A percentile compares a stretch with the other conserved stretches of the same genome.
phyloP scores from a whole-genome alignment of 2,329 filamentous ascomycete species.

The Rhynchosporium agropyri region DNA sequence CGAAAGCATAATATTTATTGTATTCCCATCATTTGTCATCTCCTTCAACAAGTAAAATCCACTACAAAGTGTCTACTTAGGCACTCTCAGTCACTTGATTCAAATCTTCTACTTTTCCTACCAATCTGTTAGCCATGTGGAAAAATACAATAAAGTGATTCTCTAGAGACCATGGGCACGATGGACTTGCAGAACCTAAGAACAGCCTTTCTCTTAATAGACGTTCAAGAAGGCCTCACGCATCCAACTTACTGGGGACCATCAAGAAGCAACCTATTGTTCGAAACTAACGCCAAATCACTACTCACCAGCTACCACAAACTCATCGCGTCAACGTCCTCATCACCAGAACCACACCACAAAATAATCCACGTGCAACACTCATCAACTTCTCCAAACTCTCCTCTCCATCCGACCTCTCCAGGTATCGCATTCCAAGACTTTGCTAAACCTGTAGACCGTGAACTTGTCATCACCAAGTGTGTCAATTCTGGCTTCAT shows the following conservation, averaged over 20 bases:
- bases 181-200: conserved; percentile 20
- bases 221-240: conserved; percentile 50
- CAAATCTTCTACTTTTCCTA: not conserved
- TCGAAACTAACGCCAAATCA: conserved; percentile 47
- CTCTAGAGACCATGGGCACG: not conserved
- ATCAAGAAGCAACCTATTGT: conserved; percentile 48
- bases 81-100: not conserved
- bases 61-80: not conserved
- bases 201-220: conserved; percentile 51
- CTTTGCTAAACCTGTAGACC: conserved; percentile 37
- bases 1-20: not conserved
- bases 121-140: not conserved
- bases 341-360: conserved; percentile 39
- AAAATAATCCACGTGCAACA: conserved; percentile 52
- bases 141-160: not conserved
- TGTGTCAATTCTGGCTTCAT: conserved; percentile 51
- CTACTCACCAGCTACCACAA: conserved; percentile 47
- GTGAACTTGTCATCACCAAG: conserved; percentile 48
- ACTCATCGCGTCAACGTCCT: conserved; percentile 43
- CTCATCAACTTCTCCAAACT: conserved; percentile 44
- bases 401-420: conserved; percentile 44
- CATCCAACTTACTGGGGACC: conserved; percentile 46
- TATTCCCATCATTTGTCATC: not conserved
- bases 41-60: not conserved
- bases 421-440: conserved; percentile 30